Conservation (phyloP, 2,329 filamentous ascomycete genomes). For the Gaeumannomyces sp. region DNA sequence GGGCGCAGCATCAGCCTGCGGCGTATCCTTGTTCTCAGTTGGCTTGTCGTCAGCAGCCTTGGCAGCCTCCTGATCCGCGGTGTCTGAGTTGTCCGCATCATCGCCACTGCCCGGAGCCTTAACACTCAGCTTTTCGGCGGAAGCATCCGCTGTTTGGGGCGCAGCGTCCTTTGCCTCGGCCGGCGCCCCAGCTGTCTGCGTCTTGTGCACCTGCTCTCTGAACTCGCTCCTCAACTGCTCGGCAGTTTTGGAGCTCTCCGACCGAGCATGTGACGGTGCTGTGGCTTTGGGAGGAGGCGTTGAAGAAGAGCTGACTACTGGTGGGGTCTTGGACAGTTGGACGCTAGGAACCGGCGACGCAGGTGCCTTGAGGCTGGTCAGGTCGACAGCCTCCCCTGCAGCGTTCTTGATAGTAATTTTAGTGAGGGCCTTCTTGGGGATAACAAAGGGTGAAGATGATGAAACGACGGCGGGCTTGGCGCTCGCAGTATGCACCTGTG, state of each 20-base stretch:
- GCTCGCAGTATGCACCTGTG: slow-evolving; percentile 48
- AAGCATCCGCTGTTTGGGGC: slow-evolving; percentile 12
- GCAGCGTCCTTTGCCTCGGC: slow-evolving; percentile 18
- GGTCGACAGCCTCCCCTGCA: slow-evolving; percentile 69
- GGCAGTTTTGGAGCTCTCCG: slow-evolving; percentile 72
- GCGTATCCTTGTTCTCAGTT: slow-evolving; percentile 5
- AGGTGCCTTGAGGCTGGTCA: slow-evolving; percentile 53
- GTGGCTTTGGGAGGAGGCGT: slow-evolving; percentile 74
- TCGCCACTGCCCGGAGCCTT: slow-evolving; percentile 11
- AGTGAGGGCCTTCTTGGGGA: slow-evolving; percentile 60
- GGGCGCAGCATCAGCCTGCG: slow-evolving; percentile 5
- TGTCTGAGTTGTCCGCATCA: slow-evolving; percentile 21
- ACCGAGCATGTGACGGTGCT: slow-evolving; percentile 54
- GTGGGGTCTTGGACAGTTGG: slow-evolving; percentile 58
- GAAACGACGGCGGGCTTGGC: slow-evolving; percentile 27
- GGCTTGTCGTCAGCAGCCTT: neutral
- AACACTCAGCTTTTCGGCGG: neutral
- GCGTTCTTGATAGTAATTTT: slow-evolving; percentile 81
- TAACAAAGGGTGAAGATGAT: slow-evolving; percentile 38
- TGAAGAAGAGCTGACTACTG: slow-evolving; percentile 66
- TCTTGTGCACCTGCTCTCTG: slow-evolving; percentile 66
- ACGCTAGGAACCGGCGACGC: slow-evolving; percentile 49
- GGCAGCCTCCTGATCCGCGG: neutral
- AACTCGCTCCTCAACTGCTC: slow-evolving; percentile 82
- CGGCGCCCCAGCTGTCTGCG: slow-evolving; percentile 9